Evolutionary conservation across 2,329 filamentous ascomycete species (phyloP).

Genomic region (Sporothrix schenckii): DNA sequence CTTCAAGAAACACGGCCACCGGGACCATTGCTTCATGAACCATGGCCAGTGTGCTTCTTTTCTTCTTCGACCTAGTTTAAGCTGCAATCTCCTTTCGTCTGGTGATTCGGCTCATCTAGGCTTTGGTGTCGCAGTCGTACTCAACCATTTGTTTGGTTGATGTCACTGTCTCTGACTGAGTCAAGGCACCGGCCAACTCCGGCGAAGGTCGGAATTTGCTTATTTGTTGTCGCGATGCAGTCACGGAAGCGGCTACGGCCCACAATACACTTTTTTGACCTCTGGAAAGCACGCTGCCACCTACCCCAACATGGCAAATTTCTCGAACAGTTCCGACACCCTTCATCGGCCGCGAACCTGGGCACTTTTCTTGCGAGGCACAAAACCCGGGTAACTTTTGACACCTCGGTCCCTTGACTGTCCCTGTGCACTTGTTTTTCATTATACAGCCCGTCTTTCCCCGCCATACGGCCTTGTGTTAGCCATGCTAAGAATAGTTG

Average conservation of each 20-base stretch:
- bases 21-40: background rate
- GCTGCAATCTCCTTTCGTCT: background rate
- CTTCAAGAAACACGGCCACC: background rate
- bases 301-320: conserved; percentile 19
- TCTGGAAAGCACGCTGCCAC: no score
- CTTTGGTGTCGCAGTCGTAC: background rate
- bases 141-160: background rate
- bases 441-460: background rate
- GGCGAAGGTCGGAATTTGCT: background rate
- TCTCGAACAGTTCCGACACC: conserved; percentile 9
- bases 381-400: conserved; percentile 16
- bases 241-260: background rate
- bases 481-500: conserved; percentile 6
- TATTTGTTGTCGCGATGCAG: background rate
- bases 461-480: background rate
- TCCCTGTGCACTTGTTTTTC: background rate
- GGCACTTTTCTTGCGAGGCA: background rate
- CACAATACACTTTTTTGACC: background rate
- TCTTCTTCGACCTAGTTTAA: background rate
- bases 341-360: background rate
- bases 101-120: background rate
- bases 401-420: background rate
- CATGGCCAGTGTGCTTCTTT: background rate
- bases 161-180: background rate
- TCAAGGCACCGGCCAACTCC: background rate